Percentiles rank a stretch among this genome's conserved stretches.
These are phyloP conservation scores for Somion occarium DNA, from an alignment of 1,284 basidiomycete genomes.

Conservation along the genomic window DNA sequence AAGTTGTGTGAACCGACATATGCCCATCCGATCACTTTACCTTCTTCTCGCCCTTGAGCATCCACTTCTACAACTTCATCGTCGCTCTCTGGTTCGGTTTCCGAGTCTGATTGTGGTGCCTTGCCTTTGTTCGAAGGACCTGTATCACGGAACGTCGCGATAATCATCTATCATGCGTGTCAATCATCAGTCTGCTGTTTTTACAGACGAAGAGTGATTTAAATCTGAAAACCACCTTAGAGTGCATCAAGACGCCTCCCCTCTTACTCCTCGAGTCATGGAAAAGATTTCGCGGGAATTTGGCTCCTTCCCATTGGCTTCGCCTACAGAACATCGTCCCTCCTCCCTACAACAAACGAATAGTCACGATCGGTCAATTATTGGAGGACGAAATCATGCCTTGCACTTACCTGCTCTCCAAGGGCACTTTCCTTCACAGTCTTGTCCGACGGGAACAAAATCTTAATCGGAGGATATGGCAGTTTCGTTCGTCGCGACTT, in stretches of 20 bases:
- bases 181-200: no score
- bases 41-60: slow-evolving; percentile 20
- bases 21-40: slow-evolving; percentile 56
- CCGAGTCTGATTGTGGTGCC: slow-evolving; percentile 22
- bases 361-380: slow-evolving; percentile 4
- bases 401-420: slow-evolving; percentile 52
- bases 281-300: slow-evolving; percentile 66
- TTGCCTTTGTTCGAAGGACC: slow-evolving; percentile 6
- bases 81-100: slow-evolving; percentile 37
- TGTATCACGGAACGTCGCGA: slow-evolving; percentile 38
- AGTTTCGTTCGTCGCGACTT: slow-evolving; percentile 52
- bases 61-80: slow-evolving; percentile 38
- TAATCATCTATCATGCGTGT: slow-evolving; percentile 45
- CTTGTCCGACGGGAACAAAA: slow-evolving; percentile 62
- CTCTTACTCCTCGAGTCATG: slow-evolving; percentile 68
- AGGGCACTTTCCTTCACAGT: slow-evolving; percentile 56
- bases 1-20: slow-evolving; percentile 84
- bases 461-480: slow-evolving; percentile 55
- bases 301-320: slow-evolving; percentile 62
- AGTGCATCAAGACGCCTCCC: slow-evolving; percentile 74
- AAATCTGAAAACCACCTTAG: slow-evolving; percentile 49
- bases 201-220: neutral
- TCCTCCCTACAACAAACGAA: slow-evolving; percentile 47
- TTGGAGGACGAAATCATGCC: neutral
- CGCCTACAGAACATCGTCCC: slow-evolving; percentile 66